Evolutionary conservation across 83 land plant species (phyloP).

Genomic region (Thuja plicata): DNA sequence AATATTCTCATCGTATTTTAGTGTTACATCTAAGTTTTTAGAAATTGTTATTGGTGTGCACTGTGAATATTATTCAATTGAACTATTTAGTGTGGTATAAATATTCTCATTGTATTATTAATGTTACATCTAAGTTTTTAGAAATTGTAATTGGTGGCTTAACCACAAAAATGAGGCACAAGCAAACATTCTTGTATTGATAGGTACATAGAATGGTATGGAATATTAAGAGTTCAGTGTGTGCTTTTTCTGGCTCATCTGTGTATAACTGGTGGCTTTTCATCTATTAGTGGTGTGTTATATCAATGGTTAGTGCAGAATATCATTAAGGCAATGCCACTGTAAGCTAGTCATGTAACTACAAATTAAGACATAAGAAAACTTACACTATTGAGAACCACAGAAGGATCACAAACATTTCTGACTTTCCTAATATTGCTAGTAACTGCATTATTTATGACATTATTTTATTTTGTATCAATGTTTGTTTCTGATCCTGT

Average conservation of each 20-base stretch:
- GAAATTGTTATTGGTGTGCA: neutral
- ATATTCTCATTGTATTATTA: too few species aligned
- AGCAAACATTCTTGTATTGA: neutral
- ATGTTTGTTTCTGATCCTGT: neutral
- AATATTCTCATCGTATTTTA: too few species aligned
- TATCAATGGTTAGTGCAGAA: neutral
- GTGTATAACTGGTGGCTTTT: neutral
- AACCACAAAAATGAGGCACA: neutral
- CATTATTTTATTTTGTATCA: neutral
- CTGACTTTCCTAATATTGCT: neutral
- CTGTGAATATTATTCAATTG: too few species aligned
- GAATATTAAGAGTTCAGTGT: neutral
- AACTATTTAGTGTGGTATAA: too few species aligned
- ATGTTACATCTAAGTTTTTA: too few species aligned
- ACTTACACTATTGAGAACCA: too few species aligned
- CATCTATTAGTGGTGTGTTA: neutral
- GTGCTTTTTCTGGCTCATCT: neutral
- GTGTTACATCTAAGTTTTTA: too few species aligned
- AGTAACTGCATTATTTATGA: neutral
- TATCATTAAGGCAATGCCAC: neutral
- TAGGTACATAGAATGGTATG: neutral
- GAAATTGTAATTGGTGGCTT: neutral
- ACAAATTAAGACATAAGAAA: too few species aligned
- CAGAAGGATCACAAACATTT: neutral
- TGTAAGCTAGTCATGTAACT: too few species aligned